phyloP scores from a whole-genome alignment of 208 protist genomes.

The Naegleria fowleri region DNA sequence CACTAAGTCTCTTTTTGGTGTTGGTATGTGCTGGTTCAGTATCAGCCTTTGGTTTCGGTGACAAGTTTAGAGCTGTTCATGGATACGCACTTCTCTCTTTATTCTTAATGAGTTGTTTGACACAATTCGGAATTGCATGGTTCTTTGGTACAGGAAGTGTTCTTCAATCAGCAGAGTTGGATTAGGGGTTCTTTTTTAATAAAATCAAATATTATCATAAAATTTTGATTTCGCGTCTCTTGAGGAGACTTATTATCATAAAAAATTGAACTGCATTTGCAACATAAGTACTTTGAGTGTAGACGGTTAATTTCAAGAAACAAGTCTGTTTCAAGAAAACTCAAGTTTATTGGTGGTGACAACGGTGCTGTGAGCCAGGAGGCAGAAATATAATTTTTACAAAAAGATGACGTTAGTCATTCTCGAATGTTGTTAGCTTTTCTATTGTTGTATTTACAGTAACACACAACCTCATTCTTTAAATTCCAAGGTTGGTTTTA shows the following conservation, averaged over 20 bases:
- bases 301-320: no score
- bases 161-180: background rate
- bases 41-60: conserved; percentile 37
- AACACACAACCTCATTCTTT: background rate
- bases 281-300: no score
- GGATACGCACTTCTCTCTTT: background rate
- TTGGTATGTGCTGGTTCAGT: conserved; percentile 37
- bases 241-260: no score
- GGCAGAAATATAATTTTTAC: no score
- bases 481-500: background rate
- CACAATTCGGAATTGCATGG: background rate
- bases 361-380: no score
- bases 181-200: background rate
- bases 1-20: conserved; percentile 41
- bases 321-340: no score
- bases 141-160: background rate
- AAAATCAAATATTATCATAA: no score
- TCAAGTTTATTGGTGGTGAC: no score
- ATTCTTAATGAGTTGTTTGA: background rate
- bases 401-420: no score
- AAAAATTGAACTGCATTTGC: no score
- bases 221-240: no score
- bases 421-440: background rate
- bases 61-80: background rate
- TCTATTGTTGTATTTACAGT: background rate